A percentile compares a stretch with the other conserved stretches of the same genome.
Conservation (phyloP, 2,329 filamentous ascomycete genomes). For the Acephala macrosclerotiorum region DNA sequence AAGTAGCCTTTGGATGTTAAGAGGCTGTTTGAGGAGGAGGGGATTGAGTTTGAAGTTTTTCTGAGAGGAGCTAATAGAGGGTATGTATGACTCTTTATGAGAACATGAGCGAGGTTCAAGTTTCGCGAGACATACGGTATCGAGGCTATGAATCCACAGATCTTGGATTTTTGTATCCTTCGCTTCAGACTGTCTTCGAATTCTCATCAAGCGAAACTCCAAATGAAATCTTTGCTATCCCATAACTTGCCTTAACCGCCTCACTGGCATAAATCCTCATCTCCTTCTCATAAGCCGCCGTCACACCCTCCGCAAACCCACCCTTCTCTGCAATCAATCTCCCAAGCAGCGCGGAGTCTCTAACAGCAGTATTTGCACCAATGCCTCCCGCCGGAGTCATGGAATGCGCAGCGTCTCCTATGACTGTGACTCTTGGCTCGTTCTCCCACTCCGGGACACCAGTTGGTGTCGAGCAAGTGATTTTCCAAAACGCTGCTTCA, state of each 20-base stretch:
- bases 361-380: constrained; percentile 64
- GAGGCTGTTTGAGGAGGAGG: no score
- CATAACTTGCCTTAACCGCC: constrained; percentile 63
- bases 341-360: constrained; percentile 62
- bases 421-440: constrained; percentile 62
- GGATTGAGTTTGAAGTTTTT: no score
- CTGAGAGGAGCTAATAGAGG: no score
- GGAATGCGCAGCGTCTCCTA: constrained; percentile 64
- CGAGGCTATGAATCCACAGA: no score
- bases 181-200: constrained; percentile 33
- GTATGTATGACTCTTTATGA: no score
- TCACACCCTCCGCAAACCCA: constrained; percentile 60
- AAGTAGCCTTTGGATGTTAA: no score
- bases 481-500: constrained; percentile 72
- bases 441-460: constrained; percentile 68
- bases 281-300: constrained; percentile 64
- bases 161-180: not conserved
- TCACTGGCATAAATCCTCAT: constrained; percentile 67
- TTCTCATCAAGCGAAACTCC: constrained; percentile 55
- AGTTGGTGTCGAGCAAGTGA: constrained; percentile 66
- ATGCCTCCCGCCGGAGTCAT: constrained; percentile 65
- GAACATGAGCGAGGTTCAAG: no score
- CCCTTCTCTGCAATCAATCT: constrained; percentile 58
- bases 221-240: constrained; percentile 52
- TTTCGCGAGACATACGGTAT: no score